Evolutionary conservation across 306 rosid species (phyloP).

Genomic region (Carpinus viminea): DNA sequence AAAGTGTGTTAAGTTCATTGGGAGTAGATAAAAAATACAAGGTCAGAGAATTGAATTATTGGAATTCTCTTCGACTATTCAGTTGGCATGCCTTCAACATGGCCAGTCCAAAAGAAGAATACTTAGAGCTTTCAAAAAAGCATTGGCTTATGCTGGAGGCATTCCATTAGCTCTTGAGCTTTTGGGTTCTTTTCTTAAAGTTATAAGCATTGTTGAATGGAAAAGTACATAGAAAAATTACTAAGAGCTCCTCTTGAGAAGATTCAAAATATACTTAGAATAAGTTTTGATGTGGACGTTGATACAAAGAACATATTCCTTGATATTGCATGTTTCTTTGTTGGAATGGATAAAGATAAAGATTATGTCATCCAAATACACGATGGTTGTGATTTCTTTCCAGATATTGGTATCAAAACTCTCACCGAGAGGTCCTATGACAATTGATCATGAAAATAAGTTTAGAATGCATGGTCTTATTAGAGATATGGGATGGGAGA

Average conservation of each 20-base stretch:
- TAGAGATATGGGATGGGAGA: constrained; percentile 47
- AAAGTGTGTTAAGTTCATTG: not conserved
- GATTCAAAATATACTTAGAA: constrained; percentile 28
- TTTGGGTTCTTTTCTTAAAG: constrained; percentile 41
- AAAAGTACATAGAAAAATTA: constrained; percentile 25
- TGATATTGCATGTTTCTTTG: constrained; percentile 45
- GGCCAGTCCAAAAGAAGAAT: not conserved
- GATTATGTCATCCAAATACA: constrained; percentile 18
- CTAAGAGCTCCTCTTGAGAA: constrained; percentile 17
- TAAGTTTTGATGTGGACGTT: constrained; percentile 29
- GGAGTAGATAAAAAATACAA: not conserved
- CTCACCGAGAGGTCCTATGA: constrained; percentile 36
- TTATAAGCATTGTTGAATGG: constrained; percentile 16
- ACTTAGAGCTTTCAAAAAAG: not conserved
- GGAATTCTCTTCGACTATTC: constrained; percentile 33
- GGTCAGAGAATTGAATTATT: no score
- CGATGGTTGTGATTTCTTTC: constrained; percentile 34
- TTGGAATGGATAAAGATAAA: constrained; percentile 18
- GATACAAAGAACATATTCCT: constrained; percentile 33
- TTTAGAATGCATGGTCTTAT: constrained; percentile 31
- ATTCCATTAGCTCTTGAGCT: constrained; percentile 47
- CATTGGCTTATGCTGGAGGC: constrained; percentile 31
- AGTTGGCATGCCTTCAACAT: constrained; percentile 36
- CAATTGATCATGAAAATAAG: constrained; percentile 1
- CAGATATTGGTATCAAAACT: constrained; percentile 30